These are phyloP conservation scores for Penicillium sp. DNA, from an alignment of 2,329 filamentous ascomycete genomes.

Conservation along the genomic window DNA sequence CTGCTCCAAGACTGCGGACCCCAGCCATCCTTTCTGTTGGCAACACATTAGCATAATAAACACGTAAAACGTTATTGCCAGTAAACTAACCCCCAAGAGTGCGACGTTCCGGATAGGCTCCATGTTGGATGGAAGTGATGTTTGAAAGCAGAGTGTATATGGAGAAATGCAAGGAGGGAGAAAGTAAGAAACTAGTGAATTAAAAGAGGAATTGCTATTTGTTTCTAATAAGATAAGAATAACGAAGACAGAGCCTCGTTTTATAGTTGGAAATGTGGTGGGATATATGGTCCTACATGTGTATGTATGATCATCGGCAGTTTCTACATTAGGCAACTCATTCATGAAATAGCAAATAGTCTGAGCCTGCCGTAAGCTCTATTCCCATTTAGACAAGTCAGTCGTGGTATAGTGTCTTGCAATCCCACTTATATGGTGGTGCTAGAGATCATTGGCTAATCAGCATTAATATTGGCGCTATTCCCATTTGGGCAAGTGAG, in stretches of 20 bases:
- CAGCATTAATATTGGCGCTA: background rate
- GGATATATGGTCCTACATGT: no score
- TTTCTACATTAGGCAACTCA: background rate
- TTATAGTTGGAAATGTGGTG: background rate
- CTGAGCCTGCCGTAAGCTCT: background rate
- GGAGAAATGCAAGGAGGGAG: no score
- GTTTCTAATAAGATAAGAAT: background rate
- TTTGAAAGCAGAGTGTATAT: background rate
- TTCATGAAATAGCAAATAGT: background rate
- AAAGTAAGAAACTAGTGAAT: background rate
- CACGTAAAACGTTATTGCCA: background rate
- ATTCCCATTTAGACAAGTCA: background rate
- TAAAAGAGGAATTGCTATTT: background rate
- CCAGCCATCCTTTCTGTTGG: constrained; percentile 3
- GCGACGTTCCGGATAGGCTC: background rate
- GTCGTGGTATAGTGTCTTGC: background rate
- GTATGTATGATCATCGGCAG: no score
- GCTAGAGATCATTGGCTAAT: background rate
- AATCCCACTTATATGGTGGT: background rate
- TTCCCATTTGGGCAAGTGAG: background rate
- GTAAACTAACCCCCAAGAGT: background rate
- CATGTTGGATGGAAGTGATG: background rate
- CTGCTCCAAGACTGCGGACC: background rate
- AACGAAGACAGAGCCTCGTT: background rate
- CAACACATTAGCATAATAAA: background rate